A percentile compares a stretch with the other conserved stretches of the same genome.
Conservation (phyloP, 2,329 filamentous ascomycete species). For the Talaromyces sp. region DNA sequence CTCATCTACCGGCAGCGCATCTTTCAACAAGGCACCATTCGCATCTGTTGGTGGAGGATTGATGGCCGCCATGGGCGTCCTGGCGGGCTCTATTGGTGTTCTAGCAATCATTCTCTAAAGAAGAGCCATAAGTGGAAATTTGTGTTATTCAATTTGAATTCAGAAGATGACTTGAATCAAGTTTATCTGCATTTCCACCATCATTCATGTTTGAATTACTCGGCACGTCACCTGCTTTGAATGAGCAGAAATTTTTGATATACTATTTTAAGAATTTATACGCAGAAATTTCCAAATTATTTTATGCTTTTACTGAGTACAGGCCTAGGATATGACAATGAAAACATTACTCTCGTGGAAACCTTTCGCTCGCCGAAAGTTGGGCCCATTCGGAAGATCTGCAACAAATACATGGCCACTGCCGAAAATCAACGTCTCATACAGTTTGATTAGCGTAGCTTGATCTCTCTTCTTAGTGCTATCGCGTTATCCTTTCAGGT, state of each 20-base stretch:
- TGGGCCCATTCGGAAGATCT: not conserved
- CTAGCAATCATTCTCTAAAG: conserved; percentile 4
- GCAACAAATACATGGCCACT: not conserved
- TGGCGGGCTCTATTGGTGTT: conserved; percentile 6
- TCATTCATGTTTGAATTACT: not conserved
- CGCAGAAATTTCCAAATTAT: not conserved
- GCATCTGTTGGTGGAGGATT: not conserved
- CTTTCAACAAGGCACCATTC: not conserved
- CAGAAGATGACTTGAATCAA: not conserved
- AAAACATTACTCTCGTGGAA: not conserved
- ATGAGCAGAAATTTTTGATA: not conserved
- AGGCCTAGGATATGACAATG: not conserved
- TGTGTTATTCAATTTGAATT: not conserved
- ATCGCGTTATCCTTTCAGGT: not conserved
- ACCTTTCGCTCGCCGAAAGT: not conserved
- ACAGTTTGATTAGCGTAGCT: not conserved
- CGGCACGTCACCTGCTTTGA: not conserved
- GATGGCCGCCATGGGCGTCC: not conserved
- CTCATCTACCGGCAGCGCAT: conserved; percentile 11
- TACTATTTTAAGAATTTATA: not conserved
- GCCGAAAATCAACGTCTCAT: not conserved
- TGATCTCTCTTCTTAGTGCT: not conserved
- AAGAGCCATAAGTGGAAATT: not conserved
- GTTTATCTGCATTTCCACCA: not conserved
- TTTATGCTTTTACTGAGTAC: not conserved